Conservation (phyloP, 2,329 filamentous ascomycete genomes). For the Ustilaginoidea virens region DNA sequence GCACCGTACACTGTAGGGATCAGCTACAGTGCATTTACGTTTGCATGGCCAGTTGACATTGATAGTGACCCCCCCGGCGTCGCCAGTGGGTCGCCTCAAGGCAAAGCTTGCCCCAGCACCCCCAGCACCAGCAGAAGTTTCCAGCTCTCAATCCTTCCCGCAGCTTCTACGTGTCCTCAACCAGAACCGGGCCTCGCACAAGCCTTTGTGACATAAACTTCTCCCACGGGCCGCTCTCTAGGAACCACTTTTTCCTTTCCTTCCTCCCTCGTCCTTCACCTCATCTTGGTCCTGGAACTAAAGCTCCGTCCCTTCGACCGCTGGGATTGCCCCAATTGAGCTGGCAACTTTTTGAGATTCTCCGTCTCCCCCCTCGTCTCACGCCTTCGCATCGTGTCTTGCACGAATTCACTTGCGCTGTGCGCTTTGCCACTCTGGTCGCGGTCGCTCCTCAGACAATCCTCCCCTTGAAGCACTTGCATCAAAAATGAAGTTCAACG, state of each 20-base stretch:
- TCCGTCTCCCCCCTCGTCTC: conserved; percentile 1
- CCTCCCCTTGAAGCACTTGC: conserved; percentile 4
- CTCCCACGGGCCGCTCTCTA: too few relatives aligned
- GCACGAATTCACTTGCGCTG: conserved; percentile 10
- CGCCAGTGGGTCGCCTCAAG: too few relatives aligned
- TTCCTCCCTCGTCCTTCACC: conserved; percentile 4
- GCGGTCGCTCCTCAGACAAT: conserved; percentile 30
- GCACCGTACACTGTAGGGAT: too few relatives aligned
- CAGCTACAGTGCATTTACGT: too few relatives aligned
- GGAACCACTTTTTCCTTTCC: too few relatives aligned
- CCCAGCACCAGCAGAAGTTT: too few relatives aligned
- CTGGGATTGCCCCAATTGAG: conserved; percentile 10
- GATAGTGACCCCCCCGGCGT: too few relatives aligned
- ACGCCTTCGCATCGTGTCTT: conserved; percentile 4
- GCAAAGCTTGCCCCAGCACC: too few relatives aligned
- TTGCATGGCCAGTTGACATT: too few relatives aligned
- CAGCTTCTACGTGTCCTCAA: conserved; percentile 21
- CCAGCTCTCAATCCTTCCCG: conserved; percentile 8
- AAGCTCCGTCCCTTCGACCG: conserved; percentile 11
- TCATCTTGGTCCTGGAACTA: conserved; percentile 13
- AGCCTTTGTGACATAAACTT: too few relatives aligned
- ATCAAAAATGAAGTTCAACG: conserved; percentile 66
- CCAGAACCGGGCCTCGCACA: conserved; percentile 4
- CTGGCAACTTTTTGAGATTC: conserved; percentile 5
- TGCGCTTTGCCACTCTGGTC: conserved; percentile 6